Conservation (phyloP, 495 filamentous ascomycete genomes). For the Podospora pseudopauciseta region DNA sequence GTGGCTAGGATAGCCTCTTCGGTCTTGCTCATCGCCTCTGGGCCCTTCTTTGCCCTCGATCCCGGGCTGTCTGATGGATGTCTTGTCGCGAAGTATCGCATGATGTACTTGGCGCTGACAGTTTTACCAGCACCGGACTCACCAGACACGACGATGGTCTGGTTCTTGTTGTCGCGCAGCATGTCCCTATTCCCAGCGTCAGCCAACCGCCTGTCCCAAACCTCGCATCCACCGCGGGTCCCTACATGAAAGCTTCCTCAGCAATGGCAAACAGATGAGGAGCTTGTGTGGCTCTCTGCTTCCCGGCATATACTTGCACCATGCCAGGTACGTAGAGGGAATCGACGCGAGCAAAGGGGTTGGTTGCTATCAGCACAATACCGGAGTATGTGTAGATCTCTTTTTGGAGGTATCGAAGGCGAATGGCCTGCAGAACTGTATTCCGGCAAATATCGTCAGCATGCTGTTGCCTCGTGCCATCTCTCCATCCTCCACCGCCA, state of each 20-base stretch:
- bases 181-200: conserved; percentile 68
- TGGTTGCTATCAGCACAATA: conserved; percentile 97
- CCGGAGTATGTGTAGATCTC: conserved; percentile 99
- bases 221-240: conserved; percentile 37
- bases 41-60: conserved; percentile 69
- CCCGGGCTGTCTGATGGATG: conserved; percentile 88
- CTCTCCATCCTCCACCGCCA: neutral
- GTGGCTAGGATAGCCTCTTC: conserved; percentile 98
- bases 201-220: conserved; percentile 1
- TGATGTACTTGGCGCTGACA: conserved; percentile 99
- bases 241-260: conserved; percentile 87
- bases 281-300: conserved; percentile 91
- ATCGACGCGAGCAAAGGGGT: conserved; percentile 96
- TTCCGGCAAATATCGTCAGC: conserved; percentile 34
- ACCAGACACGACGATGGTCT: conserved; percentile 97
- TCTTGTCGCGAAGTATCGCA: conserved; percentile 98
- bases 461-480: conserved; percentile 3
- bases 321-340: conserved; percentile 98
- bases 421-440: conserved; percentile 93
- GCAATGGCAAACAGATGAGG: conserved; percentile 99
- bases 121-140: conserved; percentile 99
- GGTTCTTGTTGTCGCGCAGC: conserved; percentile 91
- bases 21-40: conserved; percentile 93
- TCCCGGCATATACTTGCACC: conserved; percentile 98
- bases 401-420: conserved; percentile 95